Percentiles rank a stretch among this genome's conserved stretches.
These are phyloP conservation scores for Agastache rugosa DNA, from an alignment of 257 asterid genomes.

Conservation along the genomic window DNA sequence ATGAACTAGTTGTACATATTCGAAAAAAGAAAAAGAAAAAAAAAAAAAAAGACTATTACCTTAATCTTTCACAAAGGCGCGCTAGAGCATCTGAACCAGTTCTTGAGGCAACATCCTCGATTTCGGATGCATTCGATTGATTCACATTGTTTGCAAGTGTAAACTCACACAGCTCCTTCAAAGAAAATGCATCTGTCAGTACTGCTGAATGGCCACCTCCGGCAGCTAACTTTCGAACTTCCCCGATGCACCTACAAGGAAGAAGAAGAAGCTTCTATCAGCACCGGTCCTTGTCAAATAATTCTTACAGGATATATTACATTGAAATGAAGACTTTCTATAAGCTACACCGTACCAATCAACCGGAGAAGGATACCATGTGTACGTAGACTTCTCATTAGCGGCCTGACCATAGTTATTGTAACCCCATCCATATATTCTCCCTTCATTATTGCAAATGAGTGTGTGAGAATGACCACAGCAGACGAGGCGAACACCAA, in stretches of 20 bases:
- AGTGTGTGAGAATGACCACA: slow-evolving; percentile 98
- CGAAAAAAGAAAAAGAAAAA: too few species aligned
- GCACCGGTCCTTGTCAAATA: not conserved
- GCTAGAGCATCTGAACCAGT: slow-evolving; percentile 90
- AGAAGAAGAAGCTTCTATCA: slow-evolving; percentile 20
- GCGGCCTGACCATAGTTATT: slow-evolving; percentile 98
- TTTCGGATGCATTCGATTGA: slow-evolving; percentile 66
- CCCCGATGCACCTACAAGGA: slow-evolving; percentile 80
- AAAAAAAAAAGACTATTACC: slow-evolving; percentile 45
- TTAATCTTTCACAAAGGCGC: slow-evolving; percentile 79
- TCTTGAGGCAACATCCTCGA: slow-evolving; percentile 83
- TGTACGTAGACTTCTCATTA: slow-evolving; percentile 83
- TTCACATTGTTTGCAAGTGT: slow-evolving; percentile 73
- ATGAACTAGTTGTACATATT: too few species aligned
- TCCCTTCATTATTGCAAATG: slow-evolving; percentile 80
- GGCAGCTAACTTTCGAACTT: slow-evolving; percentile 86
- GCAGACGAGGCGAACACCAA: slow-evolving; percentile 72
- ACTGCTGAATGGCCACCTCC: slow-evolving; percentile 99
- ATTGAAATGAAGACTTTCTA: not conserved
- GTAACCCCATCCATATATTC: slow-evolving; percentile 98
- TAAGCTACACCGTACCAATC: slow-evolving; percentile 71
- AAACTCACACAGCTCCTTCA: slow-evolving; percentile 92
- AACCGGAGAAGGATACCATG: slow-evolving; percentile 97
- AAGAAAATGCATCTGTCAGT: slow-evolving; percentile 86
- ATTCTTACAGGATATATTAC: not conserved